Evolutionary conservation across 495 filamentous ascomycete genomes (phyloP).

Genomic region (Penicillium malachiteum): DNA sequence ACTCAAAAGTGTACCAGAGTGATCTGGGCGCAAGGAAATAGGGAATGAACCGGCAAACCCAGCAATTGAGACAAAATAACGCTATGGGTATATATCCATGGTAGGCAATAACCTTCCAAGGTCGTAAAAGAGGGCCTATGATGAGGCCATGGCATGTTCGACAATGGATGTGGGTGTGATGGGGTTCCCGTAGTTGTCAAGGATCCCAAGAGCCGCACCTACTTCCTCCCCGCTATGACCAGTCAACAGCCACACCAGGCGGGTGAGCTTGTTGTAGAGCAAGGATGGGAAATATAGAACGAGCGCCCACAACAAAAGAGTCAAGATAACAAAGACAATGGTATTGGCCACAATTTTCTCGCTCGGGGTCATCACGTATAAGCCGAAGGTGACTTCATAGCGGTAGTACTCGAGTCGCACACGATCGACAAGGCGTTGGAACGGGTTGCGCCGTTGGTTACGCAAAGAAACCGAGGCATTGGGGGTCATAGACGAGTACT

Average conservation of each 20-base stretch:
- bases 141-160: constrained; percentile 16
- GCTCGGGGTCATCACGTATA: constrained; percentile 70
- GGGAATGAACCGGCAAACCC: neutral
- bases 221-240: constrained; percentile 37
- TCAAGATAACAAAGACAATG: constrained; percentile 38
- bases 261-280: constrained; percentile 38
- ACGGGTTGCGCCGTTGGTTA: constrained; percentile 22
- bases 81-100: neutral
- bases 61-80: neutral
- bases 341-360: constrained; percentile 69
- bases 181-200: constrained; percentile 25
- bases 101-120: neutral
- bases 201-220: constrained; percentile 28
- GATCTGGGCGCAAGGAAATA: neutral
- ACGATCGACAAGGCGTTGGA: constrained; percentile 47
- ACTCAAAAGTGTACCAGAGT: too few species aligned
- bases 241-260: constrained; percentile 42
- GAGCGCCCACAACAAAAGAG: constrained; percentile 38
- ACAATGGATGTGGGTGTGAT: constrained; percentile 16
- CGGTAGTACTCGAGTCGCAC: constrained; percentile 69
- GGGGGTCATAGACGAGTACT: constrained; percentile 35
- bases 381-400: constrained; percentile 71
- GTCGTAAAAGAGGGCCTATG: neutral
- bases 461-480: constrained; percentile 12
- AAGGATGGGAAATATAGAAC: constrained; percentile 42